Conservation (phyloP, 1,284 basidiomycete genomes). For the Apiotrichum veenhuisii region DNA sequence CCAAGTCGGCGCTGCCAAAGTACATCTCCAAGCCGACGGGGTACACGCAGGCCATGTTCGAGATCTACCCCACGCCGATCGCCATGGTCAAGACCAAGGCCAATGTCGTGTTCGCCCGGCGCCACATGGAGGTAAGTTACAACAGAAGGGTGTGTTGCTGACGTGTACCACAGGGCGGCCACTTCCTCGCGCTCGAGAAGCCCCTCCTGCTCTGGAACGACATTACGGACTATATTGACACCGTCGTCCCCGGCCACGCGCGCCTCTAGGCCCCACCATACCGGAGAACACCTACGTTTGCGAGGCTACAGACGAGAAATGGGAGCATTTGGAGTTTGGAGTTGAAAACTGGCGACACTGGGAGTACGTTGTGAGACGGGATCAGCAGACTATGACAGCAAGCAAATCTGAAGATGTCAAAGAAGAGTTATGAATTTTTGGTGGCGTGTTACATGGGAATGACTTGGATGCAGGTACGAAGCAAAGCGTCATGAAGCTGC, state of each 20-base stretch:
- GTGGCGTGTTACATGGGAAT: too few relatives aligned
- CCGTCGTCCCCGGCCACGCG: neutral
- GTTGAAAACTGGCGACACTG: too few relatives aligned
- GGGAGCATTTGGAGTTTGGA: too few relatives aligned
- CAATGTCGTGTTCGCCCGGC: conserved; percentile 43
- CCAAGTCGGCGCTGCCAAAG: conserved; percentile 11
- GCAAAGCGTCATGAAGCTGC: too few relatives aligned
- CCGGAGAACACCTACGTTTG: too few relatives aligned
- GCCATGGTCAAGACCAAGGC: conserved; percentile 41
- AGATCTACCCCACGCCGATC: conserved; percentile 47
- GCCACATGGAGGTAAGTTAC: conserved; percentile 41
- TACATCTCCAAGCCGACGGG: conserved; percentile 47
- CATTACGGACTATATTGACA: conserved; percentile 39
- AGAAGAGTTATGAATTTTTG: too few relatives aligned
- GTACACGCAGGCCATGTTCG: conserved; percentile 46
- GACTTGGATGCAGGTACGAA: too few relatives aligned
- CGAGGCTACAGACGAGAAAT: too few relatives aligned
- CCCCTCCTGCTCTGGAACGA: conserved; percentile 45
- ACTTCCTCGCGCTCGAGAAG: conserved; percentile 52
- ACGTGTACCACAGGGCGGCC: conserved; percentile 38
- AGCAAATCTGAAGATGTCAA: too few relatives aligned
- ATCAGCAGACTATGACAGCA: too few relatives aligned
- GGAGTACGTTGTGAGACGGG: too few relatives aligned
- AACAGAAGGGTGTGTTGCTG: neutral
- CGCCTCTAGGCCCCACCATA: neutral